phyloP scores from a whole-genome alignment of 108 stramenopile genomes.

The Nitzschia sp. region DNA sequence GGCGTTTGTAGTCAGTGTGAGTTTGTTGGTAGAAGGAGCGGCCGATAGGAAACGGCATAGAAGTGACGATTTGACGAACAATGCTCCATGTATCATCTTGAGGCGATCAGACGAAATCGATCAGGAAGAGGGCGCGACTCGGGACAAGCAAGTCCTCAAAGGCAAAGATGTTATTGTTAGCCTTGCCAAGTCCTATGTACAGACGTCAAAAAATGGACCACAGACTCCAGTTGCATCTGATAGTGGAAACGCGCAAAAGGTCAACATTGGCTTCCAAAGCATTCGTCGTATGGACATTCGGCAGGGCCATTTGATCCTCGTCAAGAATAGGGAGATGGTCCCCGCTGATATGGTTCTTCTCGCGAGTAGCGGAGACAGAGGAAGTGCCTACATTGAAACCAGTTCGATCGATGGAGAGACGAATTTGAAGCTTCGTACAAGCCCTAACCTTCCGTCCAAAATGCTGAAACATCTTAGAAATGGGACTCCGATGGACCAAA shows the following conservation, averaged over 20 bases:
- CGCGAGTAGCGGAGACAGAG: conserved; percentile 79
- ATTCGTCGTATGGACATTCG: conserved; percentile 76
- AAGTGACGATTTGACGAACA: conserved; percentile 86
- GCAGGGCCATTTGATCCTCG: conserved; percentile 89
- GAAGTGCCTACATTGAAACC: conserved; percentile 93
- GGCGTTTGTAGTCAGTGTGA: conserved; percentile 82
- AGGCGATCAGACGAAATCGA: conserved; percentile 53
- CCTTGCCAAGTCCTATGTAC: conserved; percentile 29
- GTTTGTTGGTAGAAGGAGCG: conserved; percentile 87
- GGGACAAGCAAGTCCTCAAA: conserved; percentile 32
- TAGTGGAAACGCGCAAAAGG: not conserved
- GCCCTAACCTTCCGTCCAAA: conserved; percentile 60
- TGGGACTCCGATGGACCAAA: conserved; percentile 27
- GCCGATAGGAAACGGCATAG: conserved; percentile 89
- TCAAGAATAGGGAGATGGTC: conserved; percentile 89
- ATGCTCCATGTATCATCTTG: conserved; percentile 60
- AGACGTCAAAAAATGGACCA: conserved; percentile 7
- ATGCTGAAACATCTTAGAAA: conserved; percentile 20
- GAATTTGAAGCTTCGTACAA: conserved; percentile 89
- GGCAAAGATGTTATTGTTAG: conserved; percentile 55
- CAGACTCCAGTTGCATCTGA: conserved; percentile 2
- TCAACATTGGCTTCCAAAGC: conserved; percentile 65
- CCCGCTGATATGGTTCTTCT: conserved; percentile 95
- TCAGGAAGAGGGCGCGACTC: conserved; percentile 34
- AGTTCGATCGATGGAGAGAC: conserved; percentile 98